A percentile compares a stretch with the other conserved stretches of the same genome.
These are phyloP conservation scores for Dipodascopsis uninucleata DNA, from an alignment of 805 yeast species.

Conservation along the genomic window DNA sequence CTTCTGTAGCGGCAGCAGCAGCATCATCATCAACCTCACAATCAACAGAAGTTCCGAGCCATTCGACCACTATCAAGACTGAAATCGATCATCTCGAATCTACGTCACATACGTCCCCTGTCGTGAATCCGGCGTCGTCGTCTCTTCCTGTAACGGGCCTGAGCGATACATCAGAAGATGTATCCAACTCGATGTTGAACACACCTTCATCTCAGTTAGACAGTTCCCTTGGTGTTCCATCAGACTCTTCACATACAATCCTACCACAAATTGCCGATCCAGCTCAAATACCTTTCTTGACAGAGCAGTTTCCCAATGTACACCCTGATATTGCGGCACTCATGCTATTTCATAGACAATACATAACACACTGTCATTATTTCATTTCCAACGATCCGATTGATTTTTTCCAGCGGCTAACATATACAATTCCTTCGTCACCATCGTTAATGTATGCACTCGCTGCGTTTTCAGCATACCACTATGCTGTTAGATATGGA, in stretches of 20 bases:
- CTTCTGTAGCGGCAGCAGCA: slow-evolving; percentile 11
- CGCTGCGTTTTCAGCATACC: slow-evolving; percentile 30
- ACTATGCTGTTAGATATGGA: slow-evolving; percentile 49
- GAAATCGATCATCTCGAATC: neutral
- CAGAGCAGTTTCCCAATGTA: slow-evolving; percentile 3
- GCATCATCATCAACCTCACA: neutral
- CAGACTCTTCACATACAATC: no score
- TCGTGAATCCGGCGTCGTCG: neutral
- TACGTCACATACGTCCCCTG: neutral
- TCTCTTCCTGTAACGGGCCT: neutral
- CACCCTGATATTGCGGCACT: slow-evolving; percentile 12
- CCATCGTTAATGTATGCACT: slow-evolving; percentile 21
- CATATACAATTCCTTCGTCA: slow-evolving; percentile 3
- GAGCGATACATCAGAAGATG: neutral
- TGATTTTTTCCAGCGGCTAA: slow-evolving; percentile 13
- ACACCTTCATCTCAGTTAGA: no score
- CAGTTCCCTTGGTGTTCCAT: no score
- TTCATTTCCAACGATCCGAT: slow-evolving; percentile 17
- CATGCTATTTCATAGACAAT: slow-evolving; percentile 11
- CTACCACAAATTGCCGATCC: no score
- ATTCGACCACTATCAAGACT: neutral
- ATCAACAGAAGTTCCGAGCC: neutral
- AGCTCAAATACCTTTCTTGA: no score
- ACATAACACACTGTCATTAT: slow-evolving; percentile 19
- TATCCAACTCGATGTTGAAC: neutral